Evolutionary conservation across 2,329 filamentous ascomycete species (phyloP).

Genomic region (Cyphellophora attinorum): DNA sequence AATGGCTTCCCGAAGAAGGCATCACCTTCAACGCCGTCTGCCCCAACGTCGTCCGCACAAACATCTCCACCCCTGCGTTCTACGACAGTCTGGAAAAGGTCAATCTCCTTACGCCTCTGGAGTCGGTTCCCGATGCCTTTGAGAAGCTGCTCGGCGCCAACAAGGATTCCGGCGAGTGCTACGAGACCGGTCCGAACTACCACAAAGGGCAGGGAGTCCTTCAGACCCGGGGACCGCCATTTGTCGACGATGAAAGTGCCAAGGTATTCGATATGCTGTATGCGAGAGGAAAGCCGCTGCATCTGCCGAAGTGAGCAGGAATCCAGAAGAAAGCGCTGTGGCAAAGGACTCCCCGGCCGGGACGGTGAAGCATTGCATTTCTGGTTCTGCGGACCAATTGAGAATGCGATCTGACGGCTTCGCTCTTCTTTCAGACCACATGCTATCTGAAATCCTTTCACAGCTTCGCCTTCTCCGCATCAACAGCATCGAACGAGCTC

Average conservation of each 20-base stretch:
- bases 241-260: conserved; percentile 12
- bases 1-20: conserved; percentile 27
- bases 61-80: conserved; percentile 27
- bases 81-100: conserved; percentile 27
- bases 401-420: too few species aligned
- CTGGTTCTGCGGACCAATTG: too few species aligned
- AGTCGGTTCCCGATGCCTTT: conserved; percentile 31
- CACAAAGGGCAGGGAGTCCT: conserved; percentile 13
- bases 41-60: conserved; percentile 31
- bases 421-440: too few species aligned
- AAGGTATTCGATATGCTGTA: conserved; percentile 11
- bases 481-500: too few species aligned
- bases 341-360: too few species aligned
- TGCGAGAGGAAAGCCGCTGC: conserved; percentile 7
- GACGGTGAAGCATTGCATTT: too few species aligned
- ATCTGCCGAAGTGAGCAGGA: conserved; percentile 8
- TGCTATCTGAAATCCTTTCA: too few species aligned
- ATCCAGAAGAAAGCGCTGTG: too few species aligned
- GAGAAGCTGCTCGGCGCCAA: conserved; percentile 25
- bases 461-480: too few species aligned
- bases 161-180: conserved; percentile 29
- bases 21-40: conserved; percentile 35
- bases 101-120: conserved; percentile 29
- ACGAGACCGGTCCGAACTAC: conserved; percentile 30
- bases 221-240: conserved; percentile 6